These are phyloP conservation scores for Clitopilus passeckerianus DNA, from an alignment of 768 basidiomycete genomes.

Conservation along the genomic window DNA sequence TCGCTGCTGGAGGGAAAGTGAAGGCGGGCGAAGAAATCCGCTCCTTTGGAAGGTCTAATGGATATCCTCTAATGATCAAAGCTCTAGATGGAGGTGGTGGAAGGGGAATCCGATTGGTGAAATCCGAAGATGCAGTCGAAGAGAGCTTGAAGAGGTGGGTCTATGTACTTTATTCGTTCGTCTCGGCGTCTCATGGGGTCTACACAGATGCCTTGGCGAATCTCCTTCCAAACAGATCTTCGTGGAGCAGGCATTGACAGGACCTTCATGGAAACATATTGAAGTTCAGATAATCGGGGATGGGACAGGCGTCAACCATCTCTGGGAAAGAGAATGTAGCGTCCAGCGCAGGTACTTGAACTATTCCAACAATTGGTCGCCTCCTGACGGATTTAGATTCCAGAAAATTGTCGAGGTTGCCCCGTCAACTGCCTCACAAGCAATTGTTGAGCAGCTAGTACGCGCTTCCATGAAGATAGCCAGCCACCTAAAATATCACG, in stretches of 20 bases:
- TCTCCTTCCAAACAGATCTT: slow-evolving; percentile 51
- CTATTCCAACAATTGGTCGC: not conserved
- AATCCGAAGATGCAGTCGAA: slow-evolving; percentile 65
- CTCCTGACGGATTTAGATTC: slow-evolving; percentile 21
- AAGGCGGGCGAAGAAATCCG: slow-evolving; percentile 19
- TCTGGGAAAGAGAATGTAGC: slow-evolving; percentile 91
- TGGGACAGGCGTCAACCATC: slow-evolving; percentile 69
- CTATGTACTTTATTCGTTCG: not conserved
- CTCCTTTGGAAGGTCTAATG: slow-evolving; percentile 20
- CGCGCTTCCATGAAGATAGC: slow-evolving; percentile 78
- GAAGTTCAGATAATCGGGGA: slow-evolving; percentile 87
- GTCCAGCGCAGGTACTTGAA: slow-evolving; percentile 68
- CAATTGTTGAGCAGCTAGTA: slow-evolving; percentile 62
- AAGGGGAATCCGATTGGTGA: slow-evolving; percentile 85
- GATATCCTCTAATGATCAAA: slow-evolving; percentile 75
- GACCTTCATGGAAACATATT: slow-evolving; percentile 73
- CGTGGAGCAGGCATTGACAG: slow-evolving; percentile 80
- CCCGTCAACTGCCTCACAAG: slow-evolving; percentile 74
- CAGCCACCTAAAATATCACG: slow-evolving; percentile 69
- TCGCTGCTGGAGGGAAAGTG: slow-evolving; percentile 26
- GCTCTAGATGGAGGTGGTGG: slow-evolving; percentile 89
- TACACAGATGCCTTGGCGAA: slow-evolving; percentile 28
- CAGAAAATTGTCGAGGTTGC: slow-evolving; percentile 92
- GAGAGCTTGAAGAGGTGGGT: slow-evolving; percentile 60
- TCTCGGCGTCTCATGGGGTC: not conserved